These are phyloP conservation scores for Arthrobotrys pseudoclavata DNA, from an alignment of 2,329 filamentous ascomycete genomes.

Conservation along the genomic window DNA sequence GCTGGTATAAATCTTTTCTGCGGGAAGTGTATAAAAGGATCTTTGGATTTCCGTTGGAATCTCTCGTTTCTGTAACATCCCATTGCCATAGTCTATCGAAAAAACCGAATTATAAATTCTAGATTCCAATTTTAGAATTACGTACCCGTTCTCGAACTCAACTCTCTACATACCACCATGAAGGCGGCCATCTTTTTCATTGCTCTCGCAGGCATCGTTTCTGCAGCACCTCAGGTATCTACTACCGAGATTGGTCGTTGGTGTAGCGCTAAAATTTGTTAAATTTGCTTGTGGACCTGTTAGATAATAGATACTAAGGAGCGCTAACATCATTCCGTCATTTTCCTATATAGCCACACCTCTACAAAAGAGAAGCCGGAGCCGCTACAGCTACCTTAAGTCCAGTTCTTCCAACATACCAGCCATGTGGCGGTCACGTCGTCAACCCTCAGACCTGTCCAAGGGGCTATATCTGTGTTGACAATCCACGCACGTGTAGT, in stretches of 20 bases:
- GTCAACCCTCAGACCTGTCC: constrained; percentile 31
- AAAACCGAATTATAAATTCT: no score
- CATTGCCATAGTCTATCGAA: background rate
- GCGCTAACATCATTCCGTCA: background rate
- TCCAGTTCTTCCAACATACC: constrained; percentile 23
- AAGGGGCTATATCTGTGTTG: constrained; percentile 43
- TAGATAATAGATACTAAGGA: background rate
- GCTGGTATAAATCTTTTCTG: background rate
- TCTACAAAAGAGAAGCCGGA: constrained; percentile 20
- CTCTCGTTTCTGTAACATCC: background rate
- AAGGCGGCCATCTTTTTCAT: constrained; percentile 12
- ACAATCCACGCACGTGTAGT: constrained; percentile 46
- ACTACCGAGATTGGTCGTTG: constrained; percentile 30
- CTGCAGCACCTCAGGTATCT: constrained; percentile 30
- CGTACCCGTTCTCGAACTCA: background rate
- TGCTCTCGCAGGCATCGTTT: constrained; percentile 22
- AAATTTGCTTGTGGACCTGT: background rate
- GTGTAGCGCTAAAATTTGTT: constrained; percentile 34
- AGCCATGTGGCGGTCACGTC: constrained; percentile 41
- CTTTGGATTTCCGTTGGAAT: background rate
- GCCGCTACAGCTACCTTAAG: background rate
- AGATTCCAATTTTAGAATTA: no score
- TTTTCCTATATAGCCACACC: constrained; percentile 8
- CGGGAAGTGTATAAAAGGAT: background rate
- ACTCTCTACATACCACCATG: constrained; percentile 15